Base-by-base conservation (phyloP, 1,139 yeast species). In the Petasospora rhodanensis region DNA sequence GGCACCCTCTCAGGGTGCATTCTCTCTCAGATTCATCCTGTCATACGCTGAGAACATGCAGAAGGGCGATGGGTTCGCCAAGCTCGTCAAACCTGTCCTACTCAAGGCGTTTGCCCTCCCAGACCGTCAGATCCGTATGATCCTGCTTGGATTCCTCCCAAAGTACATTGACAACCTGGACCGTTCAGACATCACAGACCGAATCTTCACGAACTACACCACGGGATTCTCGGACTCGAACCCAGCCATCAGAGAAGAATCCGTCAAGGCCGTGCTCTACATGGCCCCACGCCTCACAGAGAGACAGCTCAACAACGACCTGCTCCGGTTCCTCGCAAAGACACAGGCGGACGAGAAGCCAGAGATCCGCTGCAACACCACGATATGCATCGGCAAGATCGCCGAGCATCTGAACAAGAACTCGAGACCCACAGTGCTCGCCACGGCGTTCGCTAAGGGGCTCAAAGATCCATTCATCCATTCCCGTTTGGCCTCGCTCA, bases 161-260 rank as follows among this genome's bases (percentile, higher is more conserved):
- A 60, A 64, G 14, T 78, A 73, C 46, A 66, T 76, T 24, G 63
- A 62, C 2, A 59, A 61, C 27, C 58, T 86, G 18, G 66, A 76
- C 5, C 77, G 76, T 31, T 58, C 70, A 19, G 85, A 80, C 28
- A 71, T 87, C 6, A 82, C 83, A 42, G 79, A 71, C 49, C 77
- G 73, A 47, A 68, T 91, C 4, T 86, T 85, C 55, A 74, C 75
- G 10, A 70, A 70, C 31, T 66, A 85, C 46, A 63, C 80, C 10
- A 76, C 81, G 14, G 97, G 97, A 0, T 81, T 91, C 49, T 77
- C 79, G 23, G 98, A 91, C 54, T 76, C 95, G 0, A 89, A 86
- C 53, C 75, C 80, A 7, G 70, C 80, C 22, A 75, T 91, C 29
- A 67, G 97, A 41, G 87, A 84, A 46, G 85, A 81, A 26, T 84